Conservation (phyloP, 805 yeast genomes). For the Kluyveromyces nonfermentans region DNA sequence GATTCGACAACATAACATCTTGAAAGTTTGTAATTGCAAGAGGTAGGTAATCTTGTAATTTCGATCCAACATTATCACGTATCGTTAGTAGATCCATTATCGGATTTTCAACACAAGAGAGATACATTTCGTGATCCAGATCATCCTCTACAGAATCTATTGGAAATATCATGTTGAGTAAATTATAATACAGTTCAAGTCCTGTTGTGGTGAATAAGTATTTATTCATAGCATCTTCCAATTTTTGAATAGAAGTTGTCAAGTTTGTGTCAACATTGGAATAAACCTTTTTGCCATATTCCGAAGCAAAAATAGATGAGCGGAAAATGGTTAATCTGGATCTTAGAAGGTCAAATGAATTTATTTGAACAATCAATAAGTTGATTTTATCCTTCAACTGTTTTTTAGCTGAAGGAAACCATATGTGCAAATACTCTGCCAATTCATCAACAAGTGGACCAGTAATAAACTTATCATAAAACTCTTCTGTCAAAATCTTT, state of each 20-base stretch:
- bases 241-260: slow-evolving; percentile 16
- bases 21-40: slow-evolving; percentile 52
- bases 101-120: slow-evolving; percentile 54
- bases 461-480: slow-evolving; percentile 37
- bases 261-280: slow-evolving; percentile 27
- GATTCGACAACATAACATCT: slow-evolving; percentile 42
- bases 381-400: slow-evolving; percentile 19
- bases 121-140: slow-evolving; percentile 52
- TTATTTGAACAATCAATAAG: slow-evolving; percentile 38
- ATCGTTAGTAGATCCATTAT: slow-evolving; percentile 35
- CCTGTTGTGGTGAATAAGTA: slow-evolving; percentile 43
- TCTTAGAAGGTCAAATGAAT: slow-evolving; percentile 53
- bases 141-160: slow-evolving; percentile 41
- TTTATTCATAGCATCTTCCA: slow-evolving; percentile 39
- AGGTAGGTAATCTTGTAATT: slow-evolving; percentile 37
- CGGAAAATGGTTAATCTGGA: slow-evolving; percentile 37
- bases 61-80: slow-evolving; percentile 38
- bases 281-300: slow-evolving; percentile 14
- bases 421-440: slow-evolving; percentile 20
- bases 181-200: slow-evolving; percentile 48
- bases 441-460: slow-evolving; percentile 27
- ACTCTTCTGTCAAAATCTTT: slow-evolving; percentile 31
- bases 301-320: slow-evolving; percentile 30
- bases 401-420: slow-evolving; percentile 24
- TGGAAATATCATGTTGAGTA: slow-evolving; percentile 66